Base-by-base conservation (phyloP, 2,329 filamentous ascomycete species). In the Zasmidium cellare region DNA sequence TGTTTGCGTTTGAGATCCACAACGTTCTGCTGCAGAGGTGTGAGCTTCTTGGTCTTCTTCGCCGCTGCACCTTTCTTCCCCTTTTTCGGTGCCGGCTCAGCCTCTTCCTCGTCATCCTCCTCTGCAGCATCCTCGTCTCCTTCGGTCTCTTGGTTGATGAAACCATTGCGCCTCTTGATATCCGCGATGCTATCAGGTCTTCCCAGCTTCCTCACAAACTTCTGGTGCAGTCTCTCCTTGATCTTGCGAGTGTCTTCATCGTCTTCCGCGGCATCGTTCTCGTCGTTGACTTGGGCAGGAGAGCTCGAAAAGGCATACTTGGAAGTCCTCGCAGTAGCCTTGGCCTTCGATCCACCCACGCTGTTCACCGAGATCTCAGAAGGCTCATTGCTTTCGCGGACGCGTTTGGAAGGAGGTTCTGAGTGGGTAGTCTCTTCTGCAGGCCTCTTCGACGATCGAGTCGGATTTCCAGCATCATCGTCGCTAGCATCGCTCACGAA, bases 1-100 rank as follows among this genome's bases (percentile, higher is more conserved):
- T 97, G 87, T 66, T 93, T 90, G 59, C 87, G 83, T 77, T 99
- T 99, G 74, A 99, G 96, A 18, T 96, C 92, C 5, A 99, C 82
- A 57, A 96, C 89, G 69, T 97, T 94, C 44, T 89, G 84, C 73
- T 97, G 92, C 87, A 99, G 89, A 0, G 94, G 94, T 0, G 94
- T 99, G 59, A 99, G 83, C 72, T 97, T 97, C n/a, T 75, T 84
- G 60, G 85, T 84, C 71, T 91, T 96, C 75, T 90, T 96, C 63
- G 79, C 64, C 69, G 79, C 58, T 71, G 76, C 64, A 20, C 76
- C 79, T 65, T 81, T 85, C 65, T 72, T 77, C 2, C 76, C 78
- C 62, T 76, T 80, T 2, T 75, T 69, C 54, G 81, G 81, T 2
- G 78, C 68, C 11, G 76, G 71, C 3, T 81, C 78, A 28, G 71